Conservation (phyloP, 2,329 filamentous ascomycete species). For the Cyphellophora europaea region DNA sequence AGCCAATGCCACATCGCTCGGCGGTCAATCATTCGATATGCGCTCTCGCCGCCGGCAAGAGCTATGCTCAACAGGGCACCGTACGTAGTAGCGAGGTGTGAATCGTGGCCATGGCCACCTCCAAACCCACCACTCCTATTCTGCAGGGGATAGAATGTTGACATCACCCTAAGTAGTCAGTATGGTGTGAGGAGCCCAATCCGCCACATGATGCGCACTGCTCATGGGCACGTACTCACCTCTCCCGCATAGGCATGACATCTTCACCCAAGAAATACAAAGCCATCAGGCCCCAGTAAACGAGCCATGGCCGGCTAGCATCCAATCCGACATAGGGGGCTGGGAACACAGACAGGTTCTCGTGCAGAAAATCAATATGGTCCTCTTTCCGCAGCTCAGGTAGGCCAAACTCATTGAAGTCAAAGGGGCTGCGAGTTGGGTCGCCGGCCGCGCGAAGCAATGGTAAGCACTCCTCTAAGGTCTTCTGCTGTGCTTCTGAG, state of each 20-base stretch:
- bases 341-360: conserved; percentile 52
- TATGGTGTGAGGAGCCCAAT: no score
- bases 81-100: conserved; percentile 84
- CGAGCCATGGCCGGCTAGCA: conserved; percentile 82
- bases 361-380: conserved; percentile 41
- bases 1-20: conserved; percentile 87
- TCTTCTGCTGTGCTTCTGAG: conserved; percentile 58
- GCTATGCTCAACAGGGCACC: conserved; percentile 70
- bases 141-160: conserved; percentile 73
- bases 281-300: conserved; percentile 82
- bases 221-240: conserved; percentile 30
- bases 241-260: conserved; percentile 52
- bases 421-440: conserved; percentile 33
- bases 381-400: conserved; percentile 59
- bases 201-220: conserved; percentile 1
- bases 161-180: conserved; percentile 51
- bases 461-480: conserved; percentile 58
- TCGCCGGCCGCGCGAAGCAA: conserved; percentile 44
- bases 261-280: conserved; percentile 71
- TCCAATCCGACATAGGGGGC: conserved; percentile 64
- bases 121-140: conserved; percentile 80
- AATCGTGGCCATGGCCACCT: conserved; percentile 78
- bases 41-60: conserved; percentile 65
- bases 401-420: conserved; percentile 62
- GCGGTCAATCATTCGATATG: conserved; percentile 69